Base-by-base conservation (phyloP, 179 eudicot genomes). In the Spinacia oleracea region DNA sequence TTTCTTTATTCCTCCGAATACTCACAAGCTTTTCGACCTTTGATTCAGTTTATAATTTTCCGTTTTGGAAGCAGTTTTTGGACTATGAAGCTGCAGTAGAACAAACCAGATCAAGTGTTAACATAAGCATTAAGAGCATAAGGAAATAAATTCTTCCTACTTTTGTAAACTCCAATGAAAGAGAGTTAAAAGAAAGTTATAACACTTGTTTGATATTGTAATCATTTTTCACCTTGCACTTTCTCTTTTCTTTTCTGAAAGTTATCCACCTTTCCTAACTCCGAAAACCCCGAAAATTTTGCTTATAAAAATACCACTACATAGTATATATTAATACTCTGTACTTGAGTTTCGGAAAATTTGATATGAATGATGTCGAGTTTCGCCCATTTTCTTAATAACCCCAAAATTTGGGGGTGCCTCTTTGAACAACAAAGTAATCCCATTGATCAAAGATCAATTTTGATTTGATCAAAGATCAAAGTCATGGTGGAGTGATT, bases 41-140 rank as follows among this genome's bases (percentile, higher is more conserved):
- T 16, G 53, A 2, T 48, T 48, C 1, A 15, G 6, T 0, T 45
- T 29, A 23, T 43, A 23, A 3, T 11, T 45, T 9, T 43, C 34
- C 38, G 50, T 10, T 55, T 20, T 63, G 27, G 11, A n/a, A 51
- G 43, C 27, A 18, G 43, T 29, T 18, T 72, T 31, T 1, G 59
- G 34, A 27, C 14, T 70, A 7, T 46, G n/a, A 45, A 27, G 43
- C 75, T 51, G 63, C 29, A 31, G 27, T 31, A 72, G 45, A 66
- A 46, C 70, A 32, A 66, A 64, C 12, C 45, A 35, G 10, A 71
- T 0, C 10, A 71, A 71, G 74, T 71, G 50, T 29, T 29, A 2
- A 8, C 38, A 71, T 71, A 71, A 46, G 59, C 42, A 18, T 72
- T 63, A 72, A 72, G 60, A 72, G 18, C 14, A 27, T 50, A 48